Percentiles rank a stretch among this genome's conserved stretches.
Evolutionary conservation across 192 early-diverging fungal species (phyloP).

Genomic region (Backusella circina): DNA sequence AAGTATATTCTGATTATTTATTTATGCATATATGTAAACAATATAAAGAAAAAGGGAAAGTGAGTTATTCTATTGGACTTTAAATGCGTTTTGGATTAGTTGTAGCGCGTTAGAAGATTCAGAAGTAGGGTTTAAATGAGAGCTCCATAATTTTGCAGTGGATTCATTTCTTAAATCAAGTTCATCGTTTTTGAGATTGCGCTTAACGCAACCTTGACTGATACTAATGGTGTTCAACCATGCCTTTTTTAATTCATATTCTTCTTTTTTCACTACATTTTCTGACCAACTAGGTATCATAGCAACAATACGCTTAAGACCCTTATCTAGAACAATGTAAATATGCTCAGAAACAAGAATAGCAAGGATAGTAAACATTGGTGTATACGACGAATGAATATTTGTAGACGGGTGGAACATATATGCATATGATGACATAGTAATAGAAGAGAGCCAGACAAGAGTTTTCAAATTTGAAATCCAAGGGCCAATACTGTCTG

Average conservation of each 20-base stretch:
- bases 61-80: background rate
- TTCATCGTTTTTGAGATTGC: background rate
- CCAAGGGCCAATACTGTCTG: slow-evolving; percentile 38
- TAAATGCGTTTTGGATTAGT: background rate
- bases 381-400: slow-evolving; percentile 30
- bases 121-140: background rate
- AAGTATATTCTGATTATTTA: background rate
- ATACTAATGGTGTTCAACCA: slow-evolving; percentile 21
- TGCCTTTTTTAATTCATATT: slow-evolving; percentile 36
- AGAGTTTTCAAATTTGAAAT: slow-evolving; percentile 37
- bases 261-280: slow-evolving; percentile 26
- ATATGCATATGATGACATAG: slow-evolving; percentile 52
- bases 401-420: slow-evolving; percentile 44
- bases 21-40: background rate
- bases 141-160: background rate
- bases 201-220: background rate
- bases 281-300: slow-evolving; percentile 32
- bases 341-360: slow-evolving; percentile 40
- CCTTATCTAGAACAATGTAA: slow-evolving; percentile 13
- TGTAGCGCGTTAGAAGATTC: background rate
- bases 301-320: slow-evolving; percentile 11
- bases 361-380: slow-evolving; percentile 21
- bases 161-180: background rate
- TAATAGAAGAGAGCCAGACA: slow-evolving; percentile 55
- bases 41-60: background rate